These are phyloP conservation scores for Phytophthora macrochlamydospora DNA, from an alignment of 352 stramenopile species.

Conservation along the genomic window DNA sequence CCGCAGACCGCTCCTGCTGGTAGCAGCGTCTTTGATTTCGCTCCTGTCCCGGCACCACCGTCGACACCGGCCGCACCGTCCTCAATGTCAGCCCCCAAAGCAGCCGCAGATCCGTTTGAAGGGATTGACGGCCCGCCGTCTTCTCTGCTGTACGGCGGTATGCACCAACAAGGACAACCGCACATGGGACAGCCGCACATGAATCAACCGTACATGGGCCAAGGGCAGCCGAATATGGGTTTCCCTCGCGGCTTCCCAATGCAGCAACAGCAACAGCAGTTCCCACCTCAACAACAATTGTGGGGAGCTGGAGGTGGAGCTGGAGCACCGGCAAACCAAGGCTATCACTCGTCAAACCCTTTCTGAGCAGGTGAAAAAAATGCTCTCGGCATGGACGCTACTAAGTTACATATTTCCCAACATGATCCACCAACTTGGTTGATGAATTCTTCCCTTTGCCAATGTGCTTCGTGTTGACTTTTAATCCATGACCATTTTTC, in stretches of 20 bases:
- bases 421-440: slow-evolving; percentile 12
- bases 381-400: not conserved
- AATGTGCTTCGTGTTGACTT: slow-evolving; percentile 12
- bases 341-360: slow-evolving; percentile 36
- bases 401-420: slow-evolving; percentile 17
- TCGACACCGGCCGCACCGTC: slow-evolving; percentile 7
- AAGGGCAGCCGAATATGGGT: slow-evolving; percentile 21
- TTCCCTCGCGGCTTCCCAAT: slow-evolving; percentile 25
- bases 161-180: slow-evolving; percentile 18
- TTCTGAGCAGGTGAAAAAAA: slow-evolving; percentile 18
- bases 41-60: slow-evolving; percentile 13
- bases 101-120: slow-evolving; percentile 57
- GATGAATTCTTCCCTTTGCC: not conserved
- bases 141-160: slow-evolving; percentile 28
- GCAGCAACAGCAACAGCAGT: slow-evolving; percentile 37
- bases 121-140: slow-evolving; percentile 40
- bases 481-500: slow-evolving; percentile 18
- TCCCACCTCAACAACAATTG: slow-evolving; percentile 42
- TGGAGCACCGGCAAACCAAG: slow-evolving; percentile 16
- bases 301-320: slow-evolving; percentile 26
- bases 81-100: slow-evolving; percentile 19
- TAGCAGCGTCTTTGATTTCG: slow-evolving; percentile 44
- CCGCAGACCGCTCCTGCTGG: slow-evolving; percentile 13
- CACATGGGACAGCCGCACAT: slow-evolving; percentile 15
- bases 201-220: slow-evolving; percentile 13